These are phyloP conservation scores for Vitis rotundifolia DNA, from an alignment of 164 flowering plant genomes.

Conservation along the genomic window DNA sequence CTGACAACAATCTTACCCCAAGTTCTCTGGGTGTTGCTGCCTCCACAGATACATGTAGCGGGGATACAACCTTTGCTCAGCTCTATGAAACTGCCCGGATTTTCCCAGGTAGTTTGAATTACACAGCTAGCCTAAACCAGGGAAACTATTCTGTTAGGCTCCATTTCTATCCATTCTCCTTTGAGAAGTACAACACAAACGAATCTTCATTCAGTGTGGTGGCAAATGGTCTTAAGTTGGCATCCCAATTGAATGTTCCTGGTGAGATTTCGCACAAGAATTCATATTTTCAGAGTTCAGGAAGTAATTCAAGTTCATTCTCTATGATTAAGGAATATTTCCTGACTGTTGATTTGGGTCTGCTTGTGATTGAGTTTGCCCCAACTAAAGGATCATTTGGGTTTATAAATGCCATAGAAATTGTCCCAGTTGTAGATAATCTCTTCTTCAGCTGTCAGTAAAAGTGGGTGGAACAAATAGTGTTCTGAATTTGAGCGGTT, in stretches of 20 bases:
- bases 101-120: slow-evolving; percentile 44
- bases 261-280: slow-evolving; percentile 49
- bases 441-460: slow-evolving; percentile 38
- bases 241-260: slow-evolving; percentile 45
- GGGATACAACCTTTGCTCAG: slow-evolving; percentile 28
- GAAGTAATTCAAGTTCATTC: slow-evolving; percentile 31
- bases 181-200: slow-evolving; percentile 37
- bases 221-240: slow-evolving; percentile 56
- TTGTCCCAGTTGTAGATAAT: slow-evolving; percentile 37
- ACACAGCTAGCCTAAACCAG: slow-evolving; percentile 37
- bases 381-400: slow-evolving; percentile 44
- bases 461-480: slow-evolving; percentile 52
- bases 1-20: slow-evolving; percentile 41
- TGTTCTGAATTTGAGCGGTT: slow-evolving; percentile 33
- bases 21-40: slow-evolving; percentile 42
- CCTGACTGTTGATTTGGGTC: no score
- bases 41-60: slow-evolving; percentile 24
- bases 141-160: slow-evolving; percentile 30
- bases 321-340: no score
- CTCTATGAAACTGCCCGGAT: slow-evolving; percentile 56
- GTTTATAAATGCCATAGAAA: slow-evolving; percentile 69
- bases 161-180: slow-evolving; percentile 50
- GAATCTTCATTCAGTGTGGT: slow-evolving; percentile 48
- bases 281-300: slow-evolving; percentile 26
- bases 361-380: no score